These are phyloP conservation scores for Salix dunnii DNA, from an alignment of 345 rosid species.

Conservation along the genomic window DNA sequence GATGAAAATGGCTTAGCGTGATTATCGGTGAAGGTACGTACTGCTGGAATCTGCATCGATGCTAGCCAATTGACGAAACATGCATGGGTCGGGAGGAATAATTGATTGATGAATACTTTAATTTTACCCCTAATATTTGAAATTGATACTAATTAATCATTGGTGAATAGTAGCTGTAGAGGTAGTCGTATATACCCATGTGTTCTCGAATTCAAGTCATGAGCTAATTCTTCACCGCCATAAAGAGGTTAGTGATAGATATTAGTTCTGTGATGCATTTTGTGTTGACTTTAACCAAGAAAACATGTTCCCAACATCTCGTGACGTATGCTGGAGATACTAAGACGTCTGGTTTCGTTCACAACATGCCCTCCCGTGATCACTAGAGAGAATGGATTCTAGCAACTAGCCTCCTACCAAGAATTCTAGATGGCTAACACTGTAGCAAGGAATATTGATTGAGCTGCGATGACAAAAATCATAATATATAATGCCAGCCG, in stretches of 20 bases:
- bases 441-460: neutral
- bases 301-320: neutral
- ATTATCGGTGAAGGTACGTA: neutral
- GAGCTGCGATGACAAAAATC: neutral
- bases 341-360: neutral
- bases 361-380: neutral
- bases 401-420: neutral
- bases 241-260: neutral
- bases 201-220: neutral
- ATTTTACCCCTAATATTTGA: too few species aligned
- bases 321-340: neutral
- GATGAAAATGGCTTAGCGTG: neutral
- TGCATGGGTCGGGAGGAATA: neutral
- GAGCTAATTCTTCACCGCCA: neutral
- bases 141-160: neutral
- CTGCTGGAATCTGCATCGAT: neutral
- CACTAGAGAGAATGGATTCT: neutral
- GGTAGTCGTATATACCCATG: neutral
- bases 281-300: neutral
- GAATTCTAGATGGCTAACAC: neutral
- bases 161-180: neutral
- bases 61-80: neutral
- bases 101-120: neutral
- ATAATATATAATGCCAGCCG: neutral
- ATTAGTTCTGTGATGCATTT: neutral